Conservation (phyloP, 192 early-diverging fungal genomes). For the Podila minutissima region DNA sequence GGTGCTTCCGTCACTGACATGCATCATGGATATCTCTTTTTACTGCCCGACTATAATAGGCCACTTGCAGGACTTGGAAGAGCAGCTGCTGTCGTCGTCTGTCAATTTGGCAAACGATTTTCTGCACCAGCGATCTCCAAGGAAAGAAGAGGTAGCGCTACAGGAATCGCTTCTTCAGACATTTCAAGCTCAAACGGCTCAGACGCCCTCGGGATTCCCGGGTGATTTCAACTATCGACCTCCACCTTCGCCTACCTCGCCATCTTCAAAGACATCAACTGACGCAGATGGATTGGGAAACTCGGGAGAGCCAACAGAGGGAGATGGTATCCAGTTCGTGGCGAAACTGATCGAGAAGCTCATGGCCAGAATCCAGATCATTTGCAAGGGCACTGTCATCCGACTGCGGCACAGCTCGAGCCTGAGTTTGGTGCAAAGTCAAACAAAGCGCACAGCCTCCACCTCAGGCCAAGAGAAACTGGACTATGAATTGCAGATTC, state of each 20-base stretch:
- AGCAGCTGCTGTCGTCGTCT: conserved; percentile 80
- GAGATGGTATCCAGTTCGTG: conserved; percentile 77
- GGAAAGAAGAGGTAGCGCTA: conserved; percentile 71
- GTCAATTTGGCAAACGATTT: conserved; percentile 92
- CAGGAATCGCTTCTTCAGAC: conserved; percentile 63
- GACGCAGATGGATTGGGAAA: neutral
- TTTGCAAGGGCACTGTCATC: conserved; percentile 63
- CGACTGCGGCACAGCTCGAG: conserved; percentile 59
- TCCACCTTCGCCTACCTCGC: conserved; percentile 5
- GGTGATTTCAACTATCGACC: conserved; percentile 41
- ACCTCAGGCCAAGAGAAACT: conserved; percentile 6
- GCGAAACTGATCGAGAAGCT: conserved; percentile 88
- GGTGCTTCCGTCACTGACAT: neutral
- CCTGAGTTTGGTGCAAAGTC: conserved; percentile 23
- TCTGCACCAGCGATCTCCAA: conserved; percentile 70
- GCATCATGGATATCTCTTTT: neutral
- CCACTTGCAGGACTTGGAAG: conserved; percentile 61
- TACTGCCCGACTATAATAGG: conserved; percentile 1
- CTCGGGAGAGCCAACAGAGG: conserved; percentile 16
- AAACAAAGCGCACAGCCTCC: neutral
- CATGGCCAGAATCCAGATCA: conserved; percentile 81
- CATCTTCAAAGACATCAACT: conserved; percentile 5
- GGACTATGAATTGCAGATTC: conserved; percentile 63
- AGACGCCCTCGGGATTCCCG: conserved; percentile 34
- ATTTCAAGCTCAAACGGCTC: conserved; percentile 47